These are phyloP conservation scores for Lepidium didymum DNA, from an alignment of 345 rosid genomes.

Conservation along the genomic window DNA sequence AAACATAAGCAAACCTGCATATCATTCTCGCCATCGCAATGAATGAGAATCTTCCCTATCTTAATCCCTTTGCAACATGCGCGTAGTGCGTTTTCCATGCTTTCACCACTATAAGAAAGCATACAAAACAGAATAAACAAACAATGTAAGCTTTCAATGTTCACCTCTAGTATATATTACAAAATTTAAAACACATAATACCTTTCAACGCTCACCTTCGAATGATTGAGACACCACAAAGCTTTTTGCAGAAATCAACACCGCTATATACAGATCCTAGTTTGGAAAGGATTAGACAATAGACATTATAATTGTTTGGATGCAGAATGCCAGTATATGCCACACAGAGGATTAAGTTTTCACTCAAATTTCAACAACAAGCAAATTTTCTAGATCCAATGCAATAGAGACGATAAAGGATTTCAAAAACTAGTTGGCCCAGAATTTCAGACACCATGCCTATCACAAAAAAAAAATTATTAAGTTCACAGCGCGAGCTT, in stretches of 20 bases:
- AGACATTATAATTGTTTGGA: neutral
- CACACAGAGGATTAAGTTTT: neutral
- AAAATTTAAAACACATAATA: constrained; percentile 5
- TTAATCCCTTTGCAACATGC: constrained; percentile 98
- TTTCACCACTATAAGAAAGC: constrained; percentile 65
- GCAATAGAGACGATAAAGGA: neutral
- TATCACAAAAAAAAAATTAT: neutral
- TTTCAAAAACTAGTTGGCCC: neutral
- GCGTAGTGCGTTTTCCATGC: constrained; percentile 98
- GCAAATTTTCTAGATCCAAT: neutral
- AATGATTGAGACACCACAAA: constrained; percentile 94
- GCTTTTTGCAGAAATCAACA: constrained; percentile 97
- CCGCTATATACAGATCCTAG: constrained; percentile 80
- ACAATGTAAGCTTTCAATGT: constrained; percentile 4
- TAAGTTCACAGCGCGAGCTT: neutral
- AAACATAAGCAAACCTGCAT: constrained; percentile 49
- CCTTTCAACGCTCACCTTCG: constrained; percentile 75
- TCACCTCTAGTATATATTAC: neutral
- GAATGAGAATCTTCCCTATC: constrained; percentile 94
- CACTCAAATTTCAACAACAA: neutral
- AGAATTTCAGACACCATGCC: neutral
- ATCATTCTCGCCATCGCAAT: constrained; percentile 97
- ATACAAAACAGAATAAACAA: constrained; percentile 14
- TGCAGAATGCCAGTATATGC: neutral
- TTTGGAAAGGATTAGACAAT: constrained; percentile 4